A percentile compares a stretch with the other conserved stretches of the same genome.
phyloP scores from a whole-genome alignment of 2,329 filamentous ascomycete species.

The Tolypocladium capitatum region DNA sequence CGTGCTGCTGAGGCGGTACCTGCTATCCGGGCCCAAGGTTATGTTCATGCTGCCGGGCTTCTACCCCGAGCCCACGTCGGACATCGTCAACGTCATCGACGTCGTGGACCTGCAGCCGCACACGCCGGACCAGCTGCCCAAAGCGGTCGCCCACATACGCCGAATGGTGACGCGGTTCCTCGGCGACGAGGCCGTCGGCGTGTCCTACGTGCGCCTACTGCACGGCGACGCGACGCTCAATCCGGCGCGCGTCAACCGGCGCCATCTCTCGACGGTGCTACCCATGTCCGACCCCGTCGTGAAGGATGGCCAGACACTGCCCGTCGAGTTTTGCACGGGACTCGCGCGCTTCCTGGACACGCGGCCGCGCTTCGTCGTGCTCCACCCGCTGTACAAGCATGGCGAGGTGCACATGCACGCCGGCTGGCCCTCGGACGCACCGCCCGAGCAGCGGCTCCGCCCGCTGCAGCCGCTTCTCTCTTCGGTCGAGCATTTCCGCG shows the following conservation, averaged over 20 bases:
- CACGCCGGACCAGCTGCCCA: not conserved
- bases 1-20: not conserved
- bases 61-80: not conserved
- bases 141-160: not conserved
- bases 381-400: not conserved
- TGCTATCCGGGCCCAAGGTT: not conserved
- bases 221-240: not conserved
- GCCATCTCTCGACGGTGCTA: not conserved
- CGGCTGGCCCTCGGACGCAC: not conserved
- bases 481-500: not conserved
- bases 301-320: not conserved
- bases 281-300: not conserved
- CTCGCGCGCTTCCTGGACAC: not conserved
- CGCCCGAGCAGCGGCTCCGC: not conserved
- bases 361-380: not conserved
- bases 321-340: not conserved
- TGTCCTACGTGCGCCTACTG: not conserved
- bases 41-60: constrained; percentile 3
- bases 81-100: not conserved
- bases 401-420: not conserved
- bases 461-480: constrained; percentile 2
- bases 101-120: not conserved
- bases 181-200: not conserved
- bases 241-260: not conserved
- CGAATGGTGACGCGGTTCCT: not conserved